Percentiles rank a stretch among this genome's conserved stretches.
phyloP scores from a whole-genome alignment of 73 alveolate genomes.

The Symbiodinium pilosum region DNA sequence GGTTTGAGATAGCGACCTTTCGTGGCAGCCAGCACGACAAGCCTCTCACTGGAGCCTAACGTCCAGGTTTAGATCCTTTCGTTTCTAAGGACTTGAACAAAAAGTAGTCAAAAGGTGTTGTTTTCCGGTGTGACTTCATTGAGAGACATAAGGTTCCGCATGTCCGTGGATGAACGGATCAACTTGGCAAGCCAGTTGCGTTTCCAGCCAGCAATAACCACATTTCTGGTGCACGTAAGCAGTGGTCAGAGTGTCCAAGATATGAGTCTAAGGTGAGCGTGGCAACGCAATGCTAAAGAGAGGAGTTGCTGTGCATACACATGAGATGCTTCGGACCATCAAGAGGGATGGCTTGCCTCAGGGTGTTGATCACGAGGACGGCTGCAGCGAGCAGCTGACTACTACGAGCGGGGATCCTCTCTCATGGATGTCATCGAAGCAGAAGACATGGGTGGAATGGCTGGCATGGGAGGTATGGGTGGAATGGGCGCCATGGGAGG shows the following conservation, averaged over 20 bases:
- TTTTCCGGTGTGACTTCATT: neutral
- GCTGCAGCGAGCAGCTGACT: conserved; percentile 66
- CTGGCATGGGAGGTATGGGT: neutral
- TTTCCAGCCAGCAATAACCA: neutral
- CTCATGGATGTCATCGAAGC: conserved; percentile 90
- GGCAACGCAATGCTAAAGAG: conserved; percentile 62
- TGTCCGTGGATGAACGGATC: conserved; percentile 77
- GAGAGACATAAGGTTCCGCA: conserved; percentile 63
- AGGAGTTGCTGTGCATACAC: neutral
- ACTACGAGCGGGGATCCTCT: conserved; percentile 83
- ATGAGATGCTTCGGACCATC: too few species aligned
- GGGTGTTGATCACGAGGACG: conserved; percentile 29
- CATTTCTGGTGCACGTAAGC: neutral
- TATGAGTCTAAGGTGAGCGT: conserved; percentile 27
- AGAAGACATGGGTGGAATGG: conserved; percentile 68
- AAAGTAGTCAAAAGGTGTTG: too few species aligned
- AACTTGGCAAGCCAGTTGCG: conserved; percentile 34
- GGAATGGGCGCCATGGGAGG: neutral
- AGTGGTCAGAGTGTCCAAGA: neutral
- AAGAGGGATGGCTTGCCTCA: neutral
- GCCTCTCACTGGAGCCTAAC: neutral
- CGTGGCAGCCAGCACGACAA: conserved; percentile 30
- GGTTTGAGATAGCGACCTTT: conserved; percentile 32
- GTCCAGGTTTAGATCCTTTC: too few species aligned
- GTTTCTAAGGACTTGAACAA: too few species aligned